Base-by-base conservation (phyloP, 352 stramenopile genomes). In the Saprolegnia parasitica region DNA sequence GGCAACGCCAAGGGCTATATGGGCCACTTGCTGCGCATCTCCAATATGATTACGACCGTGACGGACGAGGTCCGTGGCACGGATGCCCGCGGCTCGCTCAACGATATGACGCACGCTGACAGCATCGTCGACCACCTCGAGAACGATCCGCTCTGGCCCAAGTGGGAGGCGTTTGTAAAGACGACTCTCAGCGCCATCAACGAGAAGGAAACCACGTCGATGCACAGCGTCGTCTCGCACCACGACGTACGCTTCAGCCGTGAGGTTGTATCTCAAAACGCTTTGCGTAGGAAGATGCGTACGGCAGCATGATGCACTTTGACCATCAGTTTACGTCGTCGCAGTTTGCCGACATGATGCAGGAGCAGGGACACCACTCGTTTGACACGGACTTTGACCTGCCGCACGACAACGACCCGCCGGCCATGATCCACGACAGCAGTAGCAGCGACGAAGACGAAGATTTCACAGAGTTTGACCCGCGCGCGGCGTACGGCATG, bases 341-440 rank as follows among this genome's bases (percentile, higher is more conserved):
- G 46, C 85, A 93, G 37, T 95, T 95, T 62, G 84, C 85, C 3
- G 84, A 95, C 49, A 60, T 60, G 52, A 93, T 93, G 83, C 62
- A 93, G 8, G 85, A 83, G 35, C 83, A 81, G 16, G 74, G 77
- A 5, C 71, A 81, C 56, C 80, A 77, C 23, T 77, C 76, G 40
- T 91, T 90, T 70, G 84, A 94, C 65, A 84, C 77, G 39, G 86
- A 90, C 62, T 91, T 92, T 55, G 82, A 91, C 26, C 79, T 88
- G 46, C 84, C 87, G 72, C 68, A 82, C 60, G 77, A 71, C 65
- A 71, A 73, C 67, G 84, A 93, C 72, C 88, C 84, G 20, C 86
- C 86, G 0, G 84, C 91, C 71, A 93, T 93, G 67, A 89, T 91
- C 79, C 85, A 93, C 68, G 83, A 92, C 73, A 95, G 86, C 74